Conservation (phyloP, 2,329 filamentous ascomycete species). For the Lithohypha guttulata region DNA sequence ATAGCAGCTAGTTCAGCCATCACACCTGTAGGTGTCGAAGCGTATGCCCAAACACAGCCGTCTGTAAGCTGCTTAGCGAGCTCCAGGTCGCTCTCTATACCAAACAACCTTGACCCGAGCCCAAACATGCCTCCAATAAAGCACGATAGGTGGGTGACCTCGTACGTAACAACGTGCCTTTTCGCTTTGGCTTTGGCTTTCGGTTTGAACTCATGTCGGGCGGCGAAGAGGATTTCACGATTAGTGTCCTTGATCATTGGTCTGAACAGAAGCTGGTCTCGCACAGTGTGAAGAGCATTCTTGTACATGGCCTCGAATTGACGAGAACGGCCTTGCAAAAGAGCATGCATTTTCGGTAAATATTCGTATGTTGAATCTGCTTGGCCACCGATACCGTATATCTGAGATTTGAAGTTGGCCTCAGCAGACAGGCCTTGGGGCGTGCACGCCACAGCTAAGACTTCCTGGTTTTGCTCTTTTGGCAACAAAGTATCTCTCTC, state of each 20-base stretch:
- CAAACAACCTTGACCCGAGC: slow-evolving; percentile 47
- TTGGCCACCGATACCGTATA: slow-evolving; percentile 34
- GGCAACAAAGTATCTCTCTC: not conserved
- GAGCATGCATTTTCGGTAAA: slow-evolving; percentile 39
- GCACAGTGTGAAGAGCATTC: slow-evolving; percentile 29
- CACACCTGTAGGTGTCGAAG: slow-evolving; percentile 44
- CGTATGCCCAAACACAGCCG: slow-evolving; percentile 54
- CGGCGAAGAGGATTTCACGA: slow-evolving; percentile 32
- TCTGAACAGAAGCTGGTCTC: slow-evolving; percentile 33
- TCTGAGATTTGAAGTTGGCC: slow-evolving; percentile 25
- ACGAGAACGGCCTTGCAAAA: slow-evolving; percentile 33
- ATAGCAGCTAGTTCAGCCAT: slow-evolving; percentile 52
- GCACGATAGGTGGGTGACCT: slow-evolving; percentile 49
- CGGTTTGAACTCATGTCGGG: slow-evolving; percentile 22
- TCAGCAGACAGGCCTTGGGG: slow-evolving; percentile 31
- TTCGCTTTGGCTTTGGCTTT: slow-evolving; percentile 14
- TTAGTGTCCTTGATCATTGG: slow-evolving; percentile 34
- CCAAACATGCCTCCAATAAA: slow-evolving; percentile 54
- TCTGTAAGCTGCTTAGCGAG: slow-evolving; percentile 49
- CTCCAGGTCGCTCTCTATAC: slow-evolving; percentile 42
- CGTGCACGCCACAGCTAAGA: slow-evolving; percentile 26
- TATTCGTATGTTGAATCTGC: slow-evolving; percentile 42
- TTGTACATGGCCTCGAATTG: slow-evolving; percentile 37
- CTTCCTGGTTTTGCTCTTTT: not conserved
- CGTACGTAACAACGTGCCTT: slow-evolving; percentile 33